Conservation (phyloP, 768 basidiomycete genomes). For the Ramaria sp. region DNA sequence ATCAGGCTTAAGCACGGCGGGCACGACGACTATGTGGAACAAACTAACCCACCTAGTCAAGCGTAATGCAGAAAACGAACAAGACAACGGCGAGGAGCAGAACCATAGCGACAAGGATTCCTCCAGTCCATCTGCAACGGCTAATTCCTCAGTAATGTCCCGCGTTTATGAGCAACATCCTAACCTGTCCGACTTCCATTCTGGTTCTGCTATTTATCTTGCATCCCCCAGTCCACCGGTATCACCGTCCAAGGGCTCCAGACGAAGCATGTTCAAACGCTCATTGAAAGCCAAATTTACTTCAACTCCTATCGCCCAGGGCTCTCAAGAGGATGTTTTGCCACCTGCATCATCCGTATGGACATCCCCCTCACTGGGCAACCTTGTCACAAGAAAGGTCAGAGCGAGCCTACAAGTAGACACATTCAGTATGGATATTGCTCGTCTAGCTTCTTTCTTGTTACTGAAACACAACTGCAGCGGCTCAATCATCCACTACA, state of each 20-base stretch:
- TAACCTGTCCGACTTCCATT: constrained; percentile 48
- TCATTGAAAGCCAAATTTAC: constrained; percentile 24
- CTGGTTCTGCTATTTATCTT: constrained; percentile 11
- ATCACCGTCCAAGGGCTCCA: constrained; percentile 40
- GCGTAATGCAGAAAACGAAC: constrained; percentile 4
- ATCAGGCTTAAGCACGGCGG: no score
- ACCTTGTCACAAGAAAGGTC: neutral
- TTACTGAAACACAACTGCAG: neutral
- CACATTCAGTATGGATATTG: neutral
- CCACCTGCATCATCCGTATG: neutral
- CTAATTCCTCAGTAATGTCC: constrained; percentile 29
- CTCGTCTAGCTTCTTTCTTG: neutral
- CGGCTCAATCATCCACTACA: neutral
- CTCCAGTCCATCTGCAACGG: constrained; percentile 2
- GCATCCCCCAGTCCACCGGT: constrained; percentile 31
- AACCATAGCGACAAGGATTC: neutral
- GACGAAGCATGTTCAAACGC: constrained; percentile 45
- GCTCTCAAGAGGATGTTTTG: neutral
- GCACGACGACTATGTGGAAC: neutral
- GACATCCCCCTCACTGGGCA: neutral
- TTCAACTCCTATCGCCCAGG: neutral
- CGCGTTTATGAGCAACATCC: constrained; percentile 52
- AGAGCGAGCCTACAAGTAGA: neutral
- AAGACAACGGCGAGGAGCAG: constrained; percentile 16
- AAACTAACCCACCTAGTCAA: neutral